A percentile compares a stretch with the other conserved stretches of the same genome.
Evolutionary conservation across 2,329 filamentous ascomycete species (phyloP).

Genomic region (Diaporthe sp.): DNA sequence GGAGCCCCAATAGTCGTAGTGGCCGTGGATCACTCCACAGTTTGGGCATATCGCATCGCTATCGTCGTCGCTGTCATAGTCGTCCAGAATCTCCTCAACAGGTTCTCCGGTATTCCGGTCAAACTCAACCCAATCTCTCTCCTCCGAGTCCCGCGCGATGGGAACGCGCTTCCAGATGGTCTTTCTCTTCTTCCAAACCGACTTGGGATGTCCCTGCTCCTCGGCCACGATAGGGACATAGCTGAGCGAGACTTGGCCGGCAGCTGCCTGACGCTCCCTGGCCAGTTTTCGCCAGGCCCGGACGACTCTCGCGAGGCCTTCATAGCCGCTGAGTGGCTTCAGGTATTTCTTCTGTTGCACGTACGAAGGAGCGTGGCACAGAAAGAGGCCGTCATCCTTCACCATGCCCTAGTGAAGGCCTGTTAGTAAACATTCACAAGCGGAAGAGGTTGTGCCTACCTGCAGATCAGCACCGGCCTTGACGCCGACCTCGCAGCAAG

Average conservation of each 20-base stretch:
- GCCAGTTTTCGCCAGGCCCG: constrained; percentile 52
- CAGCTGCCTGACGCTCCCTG: constrained; percentile 32
- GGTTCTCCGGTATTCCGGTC: constrained; percentile 40
- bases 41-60: constrained; percentile 34
- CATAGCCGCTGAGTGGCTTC: constrained; percentile 50
- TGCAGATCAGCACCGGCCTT: constrained; percentile 59
- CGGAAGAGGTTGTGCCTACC: neutral
- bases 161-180: constrained; percentile 65
- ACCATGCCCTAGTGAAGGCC: constrained; percentile 52
- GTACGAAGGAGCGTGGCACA: constrained; percentile 57
- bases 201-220: constrained; percentile 55
- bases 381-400: constrained; percentile 63
- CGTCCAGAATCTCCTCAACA: constrained; percentile 29
- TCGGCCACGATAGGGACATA: constrained; percentile 52
- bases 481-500: constrained; percentile 58
- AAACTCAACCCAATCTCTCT: constrained; percentile 62
- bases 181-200: constrained; percentile 51
- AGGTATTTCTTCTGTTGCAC: constrained; percentile 53
- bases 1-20: constrained; percentile 25
- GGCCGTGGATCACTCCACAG: constrained; percentile 32
- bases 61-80: constrained; percentile 36
- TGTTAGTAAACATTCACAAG: neutral
- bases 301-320: constrained; percentile 56
- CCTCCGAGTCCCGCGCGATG: constrained; percentile 48
- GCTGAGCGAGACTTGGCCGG: constrained; percentile 5